phyloP scores from a whole-genome alignment of 495 filamentous ascomycete species.

The Astrothelium subdiscretum region DNA sequence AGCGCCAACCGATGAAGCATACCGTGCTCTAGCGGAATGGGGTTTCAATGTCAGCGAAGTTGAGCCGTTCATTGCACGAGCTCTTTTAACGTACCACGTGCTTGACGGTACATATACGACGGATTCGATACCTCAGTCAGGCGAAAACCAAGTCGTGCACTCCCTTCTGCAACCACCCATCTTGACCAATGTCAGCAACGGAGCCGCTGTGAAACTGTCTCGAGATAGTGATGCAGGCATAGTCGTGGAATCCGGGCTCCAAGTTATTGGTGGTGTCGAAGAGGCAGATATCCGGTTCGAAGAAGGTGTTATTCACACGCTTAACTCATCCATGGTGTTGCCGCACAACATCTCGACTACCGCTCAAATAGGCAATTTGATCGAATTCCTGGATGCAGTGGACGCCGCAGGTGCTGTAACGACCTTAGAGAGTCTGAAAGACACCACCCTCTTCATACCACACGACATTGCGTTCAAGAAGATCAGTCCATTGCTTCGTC shows the following conservation, averaged over 20 bases:
- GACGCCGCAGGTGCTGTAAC: neutral
- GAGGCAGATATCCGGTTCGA: slow-evolving; percentile 2
- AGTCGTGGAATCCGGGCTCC: slow-evolving; percentile 1
- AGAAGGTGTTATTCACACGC: neutral
- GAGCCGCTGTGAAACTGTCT: slow-evolving; percentile 3
- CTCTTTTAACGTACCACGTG: slow-evolving; percentile 3
- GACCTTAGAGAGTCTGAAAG: neutral
- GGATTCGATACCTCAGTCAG: neutral
- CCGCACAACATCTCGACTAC: slow-evolving; percentile 4
- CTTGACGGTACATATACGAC: slow-evolving; percentile 1
- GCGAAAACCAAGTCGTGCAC: neutral
- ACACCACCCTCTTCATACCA: slow-evolving; percentile 1
- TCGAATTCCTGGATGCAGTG: neutral
- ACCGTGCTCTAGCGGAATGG: slow-evolving; percentile 1
- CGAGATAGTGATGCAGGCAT: neutral
- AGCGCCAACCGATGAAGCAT: slow-evolving; percentile 2
- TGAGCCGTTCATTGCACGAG: slow-evolving; percentile 3
- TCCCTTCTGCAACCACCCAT: neutral
- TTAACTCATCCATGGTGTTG: slow-evolving; percentile 2
- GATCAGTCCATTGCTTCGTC: neutral
- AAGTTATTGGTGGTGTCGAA: slow-evolving; percentile 1
- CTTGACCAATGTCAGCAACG: neutral
- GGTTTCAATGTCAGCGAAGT: slow-evolving; percentile 7
- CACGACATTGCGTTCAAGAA: neutral
- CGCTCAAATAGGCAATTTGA: neutral